Percentiles rank a stretch among this genome's conserved stretches.
These are phyloP conservation scores for Furcasterigmium furcatum DNA, from an alignment of 2,329 filamentous ascomycete species.

Conservation along the genomic window DNA sequence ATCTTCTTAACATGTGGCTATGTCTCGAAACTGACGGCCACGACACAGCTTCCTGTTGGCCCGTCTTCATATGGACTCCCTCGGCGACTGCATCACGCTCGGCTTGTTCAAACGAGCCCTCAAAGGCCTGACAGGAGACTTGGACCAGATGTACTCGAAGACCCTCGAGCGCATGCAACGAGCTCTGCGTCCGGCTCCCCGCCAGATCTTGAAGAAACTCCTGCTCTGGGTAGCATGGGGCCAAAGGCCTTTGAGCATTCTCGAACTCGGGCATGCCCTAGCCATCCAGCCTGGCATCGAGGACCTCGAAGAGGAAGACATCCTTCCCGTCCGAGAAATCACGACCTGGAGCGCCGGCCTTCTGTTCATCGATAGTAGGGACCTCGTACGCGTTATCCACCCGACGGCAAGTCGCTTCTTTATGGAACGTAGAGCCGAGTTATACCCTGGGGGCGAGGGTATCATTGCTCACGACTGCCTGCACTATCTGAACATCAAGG, in stretches of 20 bases:
- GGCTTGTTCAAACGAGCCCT: neutral
- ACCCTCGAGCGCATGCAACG: constrained; percentile 1
- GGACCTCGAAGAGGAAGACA: constrained; percentile 1
- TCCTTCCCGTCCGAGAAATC: neutral
- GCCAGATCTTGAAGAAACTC: constrained; percentile 1
- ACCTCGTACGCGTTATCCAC: constrained; percentile 1
- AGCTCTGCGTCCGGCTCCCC: neutral
- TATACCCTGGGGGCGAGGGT: neutral
- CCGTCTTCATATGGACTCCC: constrained; percentile 1
- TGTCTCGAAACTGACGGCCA: neutral
- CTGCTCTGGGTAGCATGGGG: constrained; percentile 2
- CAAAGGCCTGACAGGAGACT: constrained; percentile 1
- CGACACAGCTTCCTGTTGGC: constrained; percentile 1
- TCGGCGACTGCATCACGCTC: neutral
- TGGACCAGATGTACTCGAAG: constrained; percentile 2
- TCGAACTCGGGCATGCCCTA: constrained; percentile 1
- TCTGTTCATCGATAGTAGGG: constrained; percentile 1
- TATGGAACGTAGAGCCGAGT: neutral
- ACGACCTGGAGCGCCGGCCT: constrained; percentile 1
- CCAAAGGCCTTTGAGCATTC: constrained; percentile 1
- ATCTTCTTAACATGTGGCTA: neutral
- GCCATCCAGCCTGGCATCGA: constrained; percentile 1
- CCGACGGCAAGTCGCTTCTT: constrained; percentile 1
- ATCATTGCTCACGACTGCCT: constrained; percentile 2
- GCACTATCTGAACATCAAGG: constrained; percentile 1